Conservation (phyloP, 2,329 filamentous ascomycete genomes). For the Neonectria coccinea region DNA sequence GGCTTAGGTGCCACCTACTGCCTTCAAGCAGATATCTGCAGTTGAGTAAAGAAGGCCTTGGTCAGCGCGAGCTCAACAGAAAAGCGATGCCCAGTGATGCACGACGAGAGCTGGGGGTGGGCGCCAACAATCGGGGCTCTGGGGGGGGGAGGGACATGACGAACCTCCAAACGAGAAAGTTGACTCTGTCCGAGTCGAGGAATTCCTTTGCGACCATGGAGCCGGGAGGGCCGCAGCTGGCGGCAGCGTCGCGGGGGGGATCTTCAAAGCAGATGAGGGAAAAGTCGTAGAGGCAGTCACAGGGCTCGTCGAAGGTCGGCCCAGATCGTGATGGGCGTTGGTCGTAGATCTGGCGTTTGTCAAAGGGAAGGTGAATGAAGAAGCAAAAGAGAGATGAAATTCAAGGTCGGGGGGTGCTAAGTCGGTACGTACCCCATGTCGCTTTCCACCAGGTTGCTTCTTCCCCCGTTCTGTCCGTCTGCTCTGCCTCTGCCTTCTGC, state of each 20-base stretch:
- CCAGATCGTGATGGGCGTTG: constrained; percentile 34
- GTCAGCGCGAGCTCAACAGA: constrained; percentile 37
- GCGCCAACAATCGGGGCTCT: constrained; percentile 35
- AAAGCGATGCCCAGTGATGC: constrained; percentile 25
- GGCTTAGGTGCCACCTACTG: constrained; percentile 61
- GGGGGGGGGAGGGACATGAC: constrained; percentile 53
- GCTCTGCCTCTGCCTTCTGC: constrained; percentile 36
- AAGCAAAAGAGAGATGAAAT: constrained; percentile 52
- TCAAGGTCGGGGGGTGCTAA: constrained; percentile 48
- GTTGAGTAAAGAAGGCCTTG: constrained; percentile 32
- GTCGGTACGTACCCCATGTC: constrained; percentile 46
- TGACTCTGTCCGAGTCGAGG: constrained; percentile 75
- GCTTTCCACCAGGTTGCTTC: constrained; percentile 30
- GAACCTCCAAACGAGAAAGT: constrained; percentile 79
- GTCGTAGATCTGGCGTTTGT: constrained; percentile 35
- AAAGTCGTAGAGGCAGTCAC: constrained; percentile 27
- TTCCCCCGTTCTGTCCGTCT: constrained; percentile 41
- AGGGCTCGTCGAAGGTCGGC: constrained; percentile 35
- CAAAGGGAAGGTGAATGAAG: constrained; percentile 48
- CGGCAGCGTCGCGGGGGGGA: constrained; percentile 47
- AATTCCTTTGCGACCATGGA: constrained; percentile 68
- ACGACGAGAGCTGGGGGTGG: constrained; percentile 20
- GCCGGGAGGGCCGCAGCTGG: constrained; percentile 49
- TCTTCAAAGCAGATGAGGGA: constrained; percentile 28
- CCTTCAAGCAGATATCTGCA: constrained; percentile 71